Evolutionary conservation across 2,329 filamentous ascomycete genomes (phyloP).

Genomic region (Botrytis galanthina): DNA sequence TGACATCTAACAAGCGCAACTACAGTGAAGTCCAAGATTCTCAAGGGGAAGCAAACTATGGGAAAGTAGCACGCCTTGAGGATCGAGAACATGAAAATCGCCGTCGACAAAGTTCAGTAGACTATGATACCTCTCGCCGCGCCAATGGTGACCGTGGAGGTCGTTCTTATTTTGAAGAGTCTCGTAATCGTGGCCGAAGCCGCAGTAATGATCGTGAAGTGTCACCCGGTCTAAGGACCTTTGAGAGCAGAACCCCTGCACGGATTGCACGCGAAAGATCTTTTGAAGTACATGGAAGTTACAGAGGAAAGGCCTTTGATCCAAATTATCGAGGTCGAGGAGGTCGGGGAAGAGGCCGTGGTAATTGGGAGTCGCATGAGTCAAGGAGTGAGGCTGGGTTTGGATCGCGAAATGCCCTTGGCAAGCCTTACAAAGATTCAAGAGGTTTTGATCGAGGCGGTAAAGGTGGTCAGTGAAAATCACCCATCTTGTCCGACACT

Average conservation of each 20-base stretch:
- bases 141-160: constrained; percentile 29
- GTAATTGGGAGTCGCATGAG: constrained; percentile 25
- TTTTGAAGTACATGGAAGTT: constrained; percentile 28
- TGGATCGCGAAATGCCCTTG: constrained; percentile 30
- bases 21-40: constrained; percentile 32
- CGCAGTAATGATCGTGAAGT: constrained; percentile 32
- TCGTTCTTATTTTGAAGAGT: constrained; percentile 26
- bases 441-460: constrained; percentile 34
- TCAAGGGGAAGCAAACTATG: constrained; percentile 22
- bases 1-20: constrained; percentile 35
- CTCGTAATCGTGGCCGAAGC: constrained; percentile 26
- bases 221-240: constrained; percentile 31
- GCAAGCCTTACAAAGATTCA: constrained; percentile 32
- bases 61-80: constrained; percentile 34
- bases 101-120: constrained; percentile 30
- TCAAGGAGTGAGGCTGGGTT: constrained; percentile 24
- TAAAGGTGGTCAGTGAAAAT: constrained; percentile 38
- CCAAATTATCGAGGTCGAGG: constrained; percentile 36
- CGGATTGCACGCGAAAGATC: constrained; percentile 27
- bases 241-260: constrained; percentile 29
- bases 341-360: constrained; percentile 34
- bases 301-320: constrained; percentile 35
- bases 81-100: constrained; percentile 27
- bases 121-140: constrained; percentile 26
- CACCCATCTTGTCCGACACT: constrained; percentile 22